Percentiles rank a stretch among this genome's conserved stretches.
These are phyloP conservation scores for Chalara sp. DNA, from an alignment of 2,329 filamentous ascomycete species.

Conservation along the genomic window DNA sequence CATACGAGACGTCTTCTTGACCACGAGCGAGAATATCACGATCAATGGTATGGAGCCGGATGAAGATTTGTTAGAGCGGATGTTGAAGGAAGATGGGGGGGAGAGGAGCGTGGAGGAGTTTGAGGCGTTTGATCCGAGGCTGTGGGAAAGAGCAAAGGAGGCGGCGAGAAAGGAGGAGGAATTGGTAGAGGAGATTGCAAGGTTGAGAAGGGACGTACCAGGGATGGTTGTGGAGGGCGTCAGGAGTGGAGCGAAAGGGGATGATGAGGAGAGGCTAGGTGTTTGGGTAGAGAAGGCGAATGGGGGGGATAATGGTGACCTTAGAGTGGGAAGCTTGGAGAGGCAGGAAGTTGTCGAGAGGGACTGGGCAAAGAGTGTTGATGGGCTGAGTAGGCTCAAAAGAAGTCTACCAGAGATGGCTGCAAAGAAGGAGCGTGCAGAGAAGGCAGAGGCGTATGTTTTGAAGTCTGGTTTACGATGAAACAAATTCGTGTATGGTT, in stretches of 20 bases:
- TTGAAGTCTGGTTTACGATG: not conserved
- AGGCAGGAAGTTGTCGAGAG: constrained; percentile 41
- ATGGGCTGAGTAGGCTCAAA: constrained; percentile 46
- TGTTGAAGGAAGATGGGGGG: constrained; percentile 20
- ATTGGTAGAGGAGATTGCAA: constrained; percentile 56
- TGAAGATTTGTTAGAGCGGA: constrained; percentile 27
- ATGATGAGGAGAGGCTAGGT: constrained; percentile 17
- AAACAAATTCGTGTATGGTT: too few relatives aligned
- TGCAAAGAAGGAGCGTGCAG: constrained; percentile 58
- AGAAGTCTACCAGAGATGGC: constrained; percentile 54
- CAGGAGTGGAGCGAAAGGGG: constrained; percentile 15
- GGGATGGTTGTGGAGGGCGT: constrained; percentile 12
- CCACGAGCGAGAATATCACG: constrained; percentile 51
- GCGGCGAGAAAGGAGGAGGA: constrained; percentile 57
- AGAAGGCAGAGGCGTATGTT: constrained; percentile 39
- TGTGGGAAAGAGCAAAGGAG: constrained; percentile 51
- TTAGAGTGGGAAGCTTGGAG: constrained; percentile 33
- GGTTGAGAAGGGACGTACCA: constrained; percentile 22
- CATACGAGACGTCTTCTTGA: constrained; percentile 52
- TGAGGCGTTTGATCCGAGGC: constrained; percentile 54
- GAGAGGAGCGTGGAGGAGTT: constrained; percentile 35
- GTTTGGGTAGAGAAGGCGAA: constrained; percentile 10
- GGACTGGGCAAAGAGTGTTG: constrained; percentile 41
- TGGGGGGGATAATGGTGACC: constrained; percentile 7
- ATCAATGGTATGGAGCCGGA: constrained; percentile 50